phyloP scores from a whole-genome alignment of 2,329 filamentous ascomycete species.

The Cladosporium colombiae region DNA sequence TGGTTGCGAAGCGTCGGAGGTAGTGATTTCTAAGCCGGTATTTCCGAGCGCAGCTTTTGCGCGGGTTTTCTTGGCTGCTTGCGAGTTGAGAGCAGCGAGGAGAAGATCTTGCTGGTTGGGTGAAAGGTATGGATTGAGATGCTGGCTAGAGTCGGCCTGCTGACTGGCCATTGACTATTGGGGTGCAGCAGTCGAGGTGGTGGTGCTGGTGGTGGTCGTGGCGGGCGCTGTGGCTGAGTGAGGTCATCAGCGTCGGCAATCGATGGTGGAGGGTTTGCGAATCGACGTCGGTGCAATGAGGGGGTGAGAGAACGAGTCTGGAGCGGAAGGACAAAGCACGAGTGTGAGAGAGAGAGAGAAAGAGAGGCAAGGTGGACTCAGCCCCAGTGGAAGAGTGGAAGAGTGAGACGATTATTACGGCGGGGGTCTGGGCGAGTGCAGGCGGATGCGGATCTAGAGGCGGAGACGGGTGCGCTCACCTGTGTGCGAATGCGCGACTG shows the following conservation, averaged over 20 bases:
- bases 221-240: slow-evolving; percentile 7
- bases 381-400: slow-evolving; percentile 13
- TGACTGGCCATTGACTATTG: slow-evolving; percentile 19
- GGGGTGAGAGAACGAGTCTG: not conserved
- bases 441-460: not conserved
- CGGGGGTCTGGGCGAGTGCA: slow-evolving; percentile 11
- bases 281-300: not conserved
- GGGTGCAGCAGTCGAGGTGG: not conserved
- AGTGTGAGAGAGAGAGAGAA: slow-evolving; percentile 7
- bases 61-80: slow-evolving; percentile 29
- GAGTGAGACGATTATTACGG: slow-evolving; percentile 4
- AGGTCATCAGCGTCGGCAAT: slow-evolving; percentile 19
- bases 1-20: slow-evolving; percentile 20
- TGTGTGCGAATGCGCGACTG: slow-evolving; percentile 1
- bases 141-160: slow-evolving; percentile 23
- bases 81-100: slow-evolving; percentile 49
- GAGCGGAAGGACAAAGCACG: not conserved
- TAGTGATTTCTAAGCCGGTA: slow-evolving; percentile 18
- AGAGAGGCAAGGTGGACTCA: slow-evolving; percentile 6
- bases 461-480: slow-evolving; percentile 11
- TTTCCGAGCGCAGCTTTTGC: slow-evolving; percentile 13
- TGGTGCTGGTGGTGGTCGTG: not conserved
- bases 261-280: not conserved
- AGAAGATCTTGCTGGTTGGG: slow-evolving; percentile 51
- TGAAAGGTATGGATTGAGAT: slow-evolving; percentile 46